phyloP scores from a whole-genome alignment of 176 grass and related monocot species.

The Hordeum vulgare region DNA sequence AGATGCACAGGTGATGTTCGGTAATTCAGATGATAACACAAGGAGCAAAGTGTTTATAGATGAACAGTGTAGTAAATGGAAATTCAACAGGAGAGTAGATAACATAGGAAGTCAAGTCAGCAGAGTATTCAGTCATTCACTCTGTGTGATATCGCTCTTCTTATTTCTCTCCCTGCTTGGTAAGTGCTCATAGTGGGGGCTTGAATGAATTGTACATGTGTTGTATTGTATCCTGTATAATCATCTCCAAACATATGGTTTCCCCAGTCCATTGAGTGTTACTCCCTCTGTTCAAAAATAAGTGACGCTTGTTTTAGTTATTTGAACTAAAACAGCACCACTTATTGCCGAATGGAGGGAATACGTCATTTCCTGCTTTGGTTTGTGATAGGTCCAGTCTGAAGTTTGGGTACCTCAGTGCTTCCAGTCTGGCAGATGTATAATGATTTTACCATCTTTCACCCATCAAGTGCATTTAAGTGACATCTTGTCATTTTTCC shows the following conservation, averaged over 20 bases:
- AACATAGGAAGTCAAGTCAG: background rate
- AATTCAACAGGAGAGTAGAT: background rate
- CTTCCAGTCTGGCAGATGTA: background rate
- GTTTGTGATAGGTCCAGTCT: background rate
- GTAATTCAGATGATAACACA: background rate
- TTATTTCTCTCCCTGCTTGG: background rate
- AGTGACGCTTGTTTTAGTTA: no score
- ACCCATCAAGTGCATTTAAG: background rate
- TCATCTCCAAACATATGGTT: background rate
- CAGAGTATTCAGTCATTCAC: background rate
- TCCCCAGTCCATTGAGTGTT: background rate
- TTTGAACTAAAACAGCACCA: no score
- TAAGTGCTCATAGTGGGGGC: background rate
- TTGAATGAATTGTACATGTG: background rate
- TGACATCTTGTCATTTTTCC: conserved; percentile 3
- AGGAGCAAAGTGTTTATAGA: background rate
- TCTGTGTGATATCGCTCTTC: background rate
- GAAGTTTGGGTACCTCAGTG: background rate
- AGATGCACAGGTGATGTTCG: background rate
- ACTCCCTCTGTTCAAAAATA: no score
- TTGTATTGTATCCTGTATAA: no score
- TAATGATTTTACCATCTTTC: background rate
- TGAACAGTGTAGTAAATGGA: background rate
- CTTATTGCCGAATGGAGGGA: no score
- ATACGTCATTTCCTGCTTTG: background rate